Base-by-base conservation (phyloP, 306 rosid species). In the Neltuma alba region DNA sequence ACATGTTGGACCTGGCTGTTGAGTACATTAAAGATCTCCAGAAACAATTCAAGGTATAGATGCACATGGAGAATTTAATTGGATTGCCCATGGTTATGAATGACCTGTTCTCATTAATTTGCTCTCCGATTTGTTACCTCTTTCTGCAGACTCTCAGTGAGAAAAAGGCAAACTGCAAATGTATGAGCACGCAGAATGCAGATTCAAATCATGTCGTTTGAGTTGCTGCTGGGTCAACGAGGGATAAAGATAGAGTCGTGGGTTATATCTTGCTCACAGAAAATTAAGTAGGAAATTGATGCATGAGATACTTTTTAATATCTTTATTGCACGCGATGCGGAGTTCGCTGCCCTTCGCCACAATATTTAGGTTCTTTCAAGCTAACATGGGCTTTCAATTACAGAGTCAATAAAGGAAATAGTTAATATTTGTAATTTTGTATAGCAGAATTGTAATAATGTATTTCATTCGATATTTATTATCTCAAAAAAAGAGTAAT, bases 1-100 rank as follows among this genome's bases (percentile, higher is more conserved):
- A 95, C 75, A 95, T 95, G 99, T 80, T 95, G 83, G 99, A 95
- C 74, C 83, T 95, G 85, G 97, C 99, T 25, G 96, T 91, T 38
- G 96, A 85, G 33, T 90, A 95, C 82, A 91, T 95, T 48, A 95
- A 95, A 79, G 92, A 95, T 64, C 99, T 95, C 68, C 98, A 95
- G 80, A 91, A 89, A 58, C 96, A 95, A 83, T 90, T 88, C 73
- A 89, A 95, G 98, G 99, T 95, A 54, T 54, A 45, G 52, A 54
- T 54, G 76, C n/a, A 58, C 5, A 38, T 75, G 6, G 18, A 60
- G 20, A 54, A 79, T 67, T 21, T 71, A 40, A 41, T 44, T 50
- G 36, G 40, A 80, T 30, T 65, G 12, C 38, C 54, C 28, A 57
- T n/a, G 27, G 60, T 27, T 27, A 66, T 74, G 65, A 52, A 13